These are phyloP conservation scores for Exophiala mesophila DNA, from an alignment of 2,329 filamentous ascomycete species.

Conservation along the genomic window DNA sequence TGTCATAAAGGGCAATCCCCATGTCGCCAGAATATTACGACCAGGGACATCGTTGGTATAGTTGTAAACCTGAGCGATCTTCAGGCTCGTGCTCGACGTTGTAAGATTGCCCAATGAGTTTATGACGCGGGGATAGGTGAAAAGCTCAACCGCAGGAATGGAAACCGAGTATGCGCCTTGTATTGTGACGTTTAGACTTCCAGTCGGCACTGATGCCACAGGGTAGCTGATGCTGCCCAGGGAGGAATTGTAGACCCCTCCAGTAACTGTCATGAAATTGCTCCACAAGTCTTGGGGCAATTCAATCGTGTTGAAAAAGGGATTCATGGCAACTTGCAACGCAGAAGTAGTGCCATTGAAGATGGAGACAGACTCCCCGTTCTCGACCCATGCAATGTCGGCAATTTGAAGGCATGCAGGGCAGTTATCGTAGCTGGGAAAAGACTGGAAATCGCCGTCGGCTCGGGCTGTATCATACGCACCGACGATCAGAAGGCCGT, in stretches of 20 bases:
- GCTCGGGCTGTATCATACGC: slow-evolving; percentile 16
- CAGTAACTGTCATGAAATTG: not conserved
- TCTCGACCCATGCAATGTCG: slow-evolving; percentile 7
- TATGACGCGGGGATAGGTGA: slow-evolving; percentile 7
- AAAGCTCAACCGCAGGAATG: slow-evolving; percentile 6
- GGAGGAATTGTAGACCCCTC: not conserved
- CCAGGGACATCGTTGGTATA: not conserved
- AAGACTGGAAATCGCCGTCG: slow-evolving; percentile 6
- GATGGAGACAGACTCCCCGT: slow-evolving; percentile 5
- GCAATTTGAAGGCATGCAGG: slow-evolving; percentile 10
- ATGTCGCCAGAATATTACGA: not conserved
- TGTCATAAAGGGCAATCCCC: slow-evolving; percentile 19
- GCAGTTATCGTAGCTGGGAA: slow-evolving; percentile 7
- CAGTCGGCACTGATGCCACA: slow-evolving; percentile 1
- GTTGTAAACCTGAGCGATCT: slow-evolving; percentile 2
- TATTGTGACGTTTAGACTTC: slow-evolving; percentile 8
- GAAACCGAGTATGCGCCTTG: slow-evolving; percentile 5
- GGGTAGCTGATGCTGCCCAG: not conserved
- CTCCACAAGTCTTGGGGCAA: not conserved
- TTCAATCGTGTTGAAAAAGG: not conserved
- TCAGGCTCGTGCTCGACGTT: slow-evolving; percentile 1
- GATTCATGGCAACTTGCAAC: slow-evolving; percentile 10
- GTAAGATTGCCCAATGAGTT: slow-evolving; percentile 1
- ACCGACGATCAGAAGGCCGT: slow-evolving; percentile 15
- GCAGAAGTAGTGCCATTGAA: not conserved